These are phyloP conservation scores for Batrachochytrium dendrobatidis DNA, from an alignment of 371 early-diverging fungal genomes.

Conservation along the genomic window DNA sequence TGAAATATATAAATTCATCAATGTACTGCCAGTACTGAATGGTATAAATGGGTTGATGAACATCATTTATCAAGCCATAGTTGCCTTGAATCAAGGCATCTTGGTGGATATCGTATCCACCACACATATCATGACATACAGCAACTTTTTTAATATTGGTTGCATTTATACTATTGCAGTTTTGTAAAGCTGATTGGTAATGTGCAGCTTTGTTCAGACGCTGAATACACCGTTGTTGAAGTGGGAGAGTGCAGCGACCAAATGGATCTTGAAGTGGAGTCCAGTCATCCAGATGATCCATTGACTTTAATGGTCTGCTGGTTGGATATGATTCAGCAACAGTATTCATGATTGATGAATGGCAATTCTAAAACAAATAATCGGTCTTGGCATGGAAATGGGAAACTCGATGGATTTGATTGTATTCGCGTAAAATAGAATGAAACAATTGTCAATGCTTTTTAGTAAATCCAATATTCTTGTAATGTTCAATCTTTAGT, in stretches of 20 bases:
- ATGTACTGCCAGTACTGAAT: constrained; percentile 47
- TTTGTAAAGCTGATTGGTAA: too few relatives aligned
- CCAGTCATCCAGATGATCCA: not conserved
- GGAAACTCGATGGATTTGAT: too few relatives aligned
- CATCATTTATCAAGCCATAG: not conserved
- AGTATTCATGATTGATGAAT: too few relatives aligned
- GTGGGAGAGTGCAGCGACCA: not conserved
- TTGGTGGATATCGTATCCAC: constrained; percentile 5
- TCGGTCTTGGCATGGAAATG: too few relatives aligned
- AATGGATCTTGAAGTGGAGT: not conserved
- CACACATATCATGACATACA: constrained; percentile 8
- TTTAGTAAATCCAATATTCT: too few relatives aligned
- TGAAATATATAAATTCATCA: constrained; percentile 59
- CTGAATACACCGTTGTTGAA: too few relatives aligned
- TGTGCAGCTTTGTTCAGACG: not conserved
- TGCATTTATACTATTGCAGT: too few relatives aligned
- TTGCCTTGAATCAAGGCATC: constrained; percentile 27
- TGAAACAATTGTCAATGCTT: too few relatives aligned
- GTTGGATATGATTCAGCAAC: too few relatives aligned
- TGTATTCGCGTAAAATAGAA: too few relatives aligned
- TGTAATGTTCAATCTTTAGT: too few relatives aligned
- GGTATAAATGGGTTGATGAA: constrained; percentile 10
- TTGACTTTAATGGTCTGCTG: not conserved
- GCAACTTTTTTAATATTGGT: not conserved
- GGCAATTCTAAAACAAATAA: too few relatives aligned